These are phyloP conservation scores for Linnemannia hyalina DNA, from an alignment of 192 early-diverging fungal species.

Conservation along the genomic window DNA sequence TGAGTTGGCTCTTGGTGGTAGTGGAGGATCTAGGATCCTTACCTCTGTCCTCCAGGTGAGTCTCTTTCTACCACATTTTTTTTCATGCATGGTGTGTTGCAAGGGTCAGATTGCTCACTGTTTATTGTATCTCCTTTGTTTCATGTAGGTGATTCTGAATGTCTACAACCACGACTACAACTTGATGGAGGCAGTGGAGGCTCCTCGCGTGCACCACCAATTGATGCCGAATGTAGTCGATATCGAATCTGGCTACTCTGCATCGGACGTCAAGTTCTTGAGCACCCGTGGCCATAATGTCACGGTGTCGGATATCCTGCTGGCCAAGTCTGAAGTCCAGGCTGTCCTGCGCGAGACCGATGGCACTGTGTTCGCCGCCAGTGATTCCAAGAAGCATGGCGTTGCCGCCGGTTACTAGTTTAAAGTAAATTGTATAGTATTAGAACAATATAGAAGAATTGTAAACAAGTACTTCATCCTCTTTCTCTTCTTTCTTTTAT, in stretches of 20 bases:
- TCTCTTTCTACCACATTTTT: not conserved
- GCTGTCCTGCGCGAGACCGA: slow-evolving; percentile 61
- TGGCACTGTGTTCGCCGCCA: slow-evolving; percentile 67
- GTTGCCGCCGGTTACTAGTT: slow-evolving; percentile 70
- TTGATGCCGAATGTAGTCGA: slow-evolving; percentile 78
- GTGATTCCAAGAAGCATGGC: slow-evolving; percentile 75
- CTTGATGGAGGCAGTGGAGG: slow-evolving; percentile 76
- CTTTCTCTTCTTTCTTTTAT: too few species aligned
- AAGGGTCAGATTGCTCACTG: too few species aligned
- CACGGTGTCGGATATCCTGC: slow-evolving; percentile 44
- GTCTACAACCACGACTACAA: slow-evolving; percentile 79
- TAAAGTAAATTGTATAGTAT: not conserved
- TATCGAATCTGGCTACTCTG: slow-evolving; percentile 53
- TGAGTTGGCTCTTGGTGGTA: slow-evolving; percentile 85
- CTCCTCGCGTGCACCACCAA: slow-evolving; percentile 91
- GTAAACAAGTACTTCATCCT: too few species aligned
- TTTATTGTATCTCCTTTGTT: not conserved
- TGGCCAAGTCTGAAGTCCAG: slow-evolving; percentile 66
- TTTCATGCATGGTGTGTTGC: not conserved
- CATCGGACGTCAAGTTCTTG: slow-evolving; percentile 41
- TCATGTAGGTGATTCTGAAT: slow-evolving; percentile 75
- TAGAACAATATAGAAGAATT: not conserved
- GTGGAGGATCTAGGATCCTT: slow-evolving; percentile 89
- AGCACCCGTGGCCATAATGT: slow-evolving; percentile 56
- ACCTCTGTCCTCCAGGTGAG: slow-evolving; percentile 74